A percentile compares a stretch with the other conserved stretches of the same genome.
Evolutionary conservation across 371 early-diverging fungal species (phyloP).

Genomic region (Rhizopus delemar): DNA sequence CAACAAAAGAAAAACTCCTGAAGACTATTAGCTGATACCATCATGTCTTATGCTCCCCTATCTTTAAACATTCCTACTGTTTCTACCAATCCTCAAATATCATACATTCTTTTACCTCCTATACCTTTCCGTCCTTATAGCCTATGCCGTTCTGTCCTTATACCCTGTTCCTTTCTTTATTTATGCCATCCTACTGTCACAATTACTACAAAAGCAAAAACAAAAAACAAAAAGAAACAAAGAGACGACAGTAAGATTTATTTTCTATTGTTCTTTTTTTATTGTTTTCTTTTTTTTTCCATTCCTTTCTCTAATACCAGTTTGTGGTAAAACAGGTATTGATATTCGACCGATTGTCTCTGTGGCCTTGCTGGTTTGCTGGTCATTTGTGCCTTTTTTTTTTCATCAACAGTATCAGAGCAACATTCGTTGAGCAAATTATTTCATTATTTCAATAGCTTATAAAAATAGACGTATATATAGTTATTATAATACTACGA

Average conservation of each 20-base stretch:
- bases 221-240: constrained; percentile 11
- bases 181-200: constrained; percentile 7
- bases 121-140: constrained; percentile 9
- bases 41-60: not conserved
- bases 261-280: not conserved
- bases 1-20: constrained; percentile 17
- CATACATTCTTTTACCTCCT: constrained; percentile 11
- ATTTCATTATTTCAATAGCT: constrained; percentile 14
- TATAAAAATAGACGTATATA: constrained; percentile 11
- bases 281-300: constrained; percentile 8
- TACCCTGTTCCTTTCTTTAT: constrained; percentile 2
- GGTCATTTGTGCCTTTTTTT: constrained; percentile 8
- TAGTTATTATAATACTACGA: constrained; percentile 10
- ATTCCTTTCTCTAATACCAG: constrained; percentile 15
- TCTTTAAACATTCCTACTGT: constrained; percentile 3
- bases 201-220: constrained; percentile 10
- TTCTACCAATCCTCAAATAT: constrained; percentile 2
- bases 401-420: constrained; percentile 7
- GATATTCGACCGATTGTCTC: constrained; percentile 9
- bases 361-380: constrained; percentile 14
- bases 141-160: constrained; percentile 6
- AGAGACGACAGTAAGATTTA: not conserved
- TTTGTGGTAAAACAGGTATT: constrained; percentile 13
- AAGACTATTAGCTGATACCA: constrained; percentile 9
- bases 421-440: not conserved